Evolutionary conservation across 2,329 filamentous ascomycete species (phyloP).

Genomic region (Coleophoma eucalyptorum): DNA sequence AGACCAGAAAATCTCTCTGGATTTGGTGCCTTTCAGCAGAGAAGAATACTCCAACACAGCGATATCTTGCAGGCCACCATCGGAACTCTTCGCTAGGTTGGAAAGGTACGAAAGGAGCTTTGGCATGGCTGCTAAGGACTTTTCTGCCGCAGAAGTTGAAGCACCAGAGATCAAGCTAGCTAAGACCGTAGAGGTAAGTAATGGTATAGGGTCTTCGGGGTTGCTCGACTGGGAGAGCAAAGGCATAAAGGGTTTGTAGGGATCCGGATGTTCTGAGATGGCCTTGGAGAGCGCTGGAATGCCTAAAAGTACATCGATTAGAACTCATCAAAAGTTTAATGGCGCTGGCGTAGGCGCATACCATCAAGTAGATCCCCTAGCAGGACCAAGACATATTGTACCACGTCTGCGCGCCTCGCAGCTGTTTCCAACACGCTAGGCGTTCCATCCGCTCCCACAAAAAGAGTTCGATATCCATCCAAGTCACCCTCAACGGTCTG

Average conservation of each 20-base stretch:
- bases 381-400: conserved; percentile 92
- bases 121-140: conserved; percentile 65
- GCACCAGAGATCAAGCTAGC: conserved; percentile 67
- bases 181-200: conserved; percentile 86
- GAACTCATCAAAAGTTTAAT: not conserved
- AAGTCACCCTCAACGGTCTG: conserved; percentile 78
- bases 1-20: conserved; percentile 85
- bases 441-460: conserved; percentile 71
- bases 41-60: conserved; percentile 89
- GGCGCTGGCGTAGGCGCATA: conserved; percentile 36
- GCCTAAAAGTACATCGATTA: conserved; percentile 43
- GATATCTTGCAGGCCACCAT: conserved; percentile 91
- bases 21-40: conserved; percentile 69
- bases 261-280: conserved; percentile 69
- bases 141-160: conserved; percentile 57
- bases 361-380: conserved; percentile 83
- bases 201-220: conserved; percentile 74
- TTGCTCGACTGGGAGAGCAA: conserved; percentile 76
- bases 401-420: conserved; percentile 80
- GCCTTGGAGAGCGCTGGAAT: conserved; percentile 74
- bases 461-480: conserved; percentile 73
- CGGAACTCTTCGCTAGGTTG: conserved; percentile 75
- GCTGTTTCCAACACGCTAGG: conserved; percentile 77
- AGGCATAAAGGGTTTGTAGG: conserved; percentile 80
- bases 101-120: conserved; percentile 84